Evolutionary conservation across 106 monocot species (phyloP), one percentile per base, ranked within the genome.

Genomic region (Posidonia australis): DNA sequence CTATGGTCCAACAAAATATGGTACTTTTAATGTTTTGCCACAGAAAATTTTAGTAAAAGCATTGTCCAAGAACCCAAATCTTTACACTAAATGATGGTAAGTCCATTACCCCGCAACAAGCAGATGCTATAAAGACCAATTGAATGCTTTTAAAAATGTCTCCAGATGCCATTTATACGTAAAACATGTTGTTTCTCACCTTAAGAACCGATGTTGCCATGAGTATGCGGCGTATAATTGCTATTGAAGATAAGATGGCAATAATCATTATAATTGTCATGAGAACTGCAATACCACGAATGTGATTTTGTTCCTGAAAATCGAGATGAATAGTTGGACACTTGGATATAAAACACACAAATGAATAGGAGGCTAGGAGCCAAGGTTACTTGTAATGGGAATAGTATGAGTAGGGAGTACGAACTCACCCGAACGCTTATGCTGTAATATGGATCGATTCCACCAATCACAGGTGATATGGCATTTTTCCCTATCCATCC

Each of bases 401-500:
- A 36, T 42, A 17, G 31, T 29, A 60, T 10, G n/a, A 55, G 24
- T 3, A 22, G 13, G 22, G 16, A 17, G 27, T 5, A 63, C n/a
- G 48, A 44, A 71, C 79, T 64, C 67, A 98, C 98, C 73, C 98
- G 76, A 21, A 84, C 98, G 69, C 67, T 79, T 44, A 80, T 76
- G 45, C 49, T 78, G 67, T 85, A 74, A 63, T 98, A 98, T 58
- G 87, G 87, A 79, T 98, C 91, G 27, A 67, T 79, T 65, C 73
- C 87, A 65, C 98, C 98, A 72, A 98, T 98, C n/a, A 98, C 87
- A 75, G 87, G 82, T 24, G 98, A 84, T 62, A 85, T 77, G 30
- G 87, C 86, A 85, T 98, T 91, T 58, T 85, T 71, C 12, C 91
- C 98, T 66, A 98, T 91, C 98, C 98, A 98, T 21, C 98, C 98